phyloP scores from a whole-genome alignment of 768 basidiomycete species.

The Lentinula sp. region DNA sequence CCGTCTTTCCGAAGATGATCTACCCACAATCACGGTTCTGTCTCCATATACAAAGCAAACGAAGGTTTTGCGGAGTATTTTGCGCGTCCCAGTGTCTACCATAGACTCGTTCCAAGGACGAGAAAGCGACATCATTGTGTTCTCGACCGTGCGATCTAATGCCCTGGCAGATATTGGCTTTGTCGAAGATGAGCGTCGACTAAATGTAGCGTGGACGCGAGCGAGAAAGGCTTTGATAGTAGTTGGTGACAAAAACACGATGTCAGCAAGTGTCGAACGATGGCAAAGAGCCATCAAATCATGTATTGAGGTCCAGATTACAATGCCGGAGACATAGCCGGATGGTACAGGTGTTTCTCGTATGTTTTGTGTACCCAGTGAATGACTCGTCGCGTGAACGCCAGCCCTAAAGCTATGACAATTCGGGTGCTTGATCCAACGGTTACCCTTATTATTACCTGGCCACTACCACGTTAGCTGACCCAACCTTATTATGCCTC shows the following conservation, averaged over 20 bases:
- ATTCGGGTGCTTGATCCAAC: no score
- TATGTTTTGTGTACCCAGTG: no score
- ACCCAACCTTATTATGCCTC: neutral
- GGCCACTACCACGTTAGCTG: no score
- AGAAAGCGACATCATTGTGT: constrained; percentile 62
- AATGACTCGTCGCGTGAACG: no score
- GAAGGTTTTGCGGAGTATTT: constrained; percentile 35
- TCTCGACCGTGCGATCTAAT: constrained; percentile 61
- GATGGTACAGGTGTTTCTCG: no score
- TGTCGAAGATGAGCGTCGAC: constrained; percentile 49
- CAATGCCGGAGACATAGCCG: neutral
- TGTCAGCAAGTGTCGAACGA: constrained; percentile 32
- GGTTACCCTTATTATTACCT: no score
- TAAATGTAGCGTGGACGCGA: constrained; percentile 72
- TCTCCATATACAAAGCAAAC: constrained; percentile 61
- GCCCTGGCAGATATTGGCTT: constrained; percentile 57
- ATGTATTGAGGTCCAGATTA: constrained; percentile 23
- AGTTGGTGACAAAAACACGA: constrained; percentile 50
- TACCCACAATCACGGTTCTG: constrained; percentile 36
- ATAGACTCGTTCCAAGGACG: constrained; percentile 66
- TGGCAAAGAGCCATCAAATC: constrained; percentile 50
- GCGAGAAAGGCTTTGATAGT: constrained; percentile 53
- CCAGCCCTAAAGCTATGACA: no score
- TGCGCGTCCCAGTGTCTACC: constrained; percentile 36
- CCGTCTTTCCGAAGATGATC: neutral